phyloP scores from a whole-genome alignment of 495 filamentous ascomycete genomes.

The Aspergillus wentii region DNA sequence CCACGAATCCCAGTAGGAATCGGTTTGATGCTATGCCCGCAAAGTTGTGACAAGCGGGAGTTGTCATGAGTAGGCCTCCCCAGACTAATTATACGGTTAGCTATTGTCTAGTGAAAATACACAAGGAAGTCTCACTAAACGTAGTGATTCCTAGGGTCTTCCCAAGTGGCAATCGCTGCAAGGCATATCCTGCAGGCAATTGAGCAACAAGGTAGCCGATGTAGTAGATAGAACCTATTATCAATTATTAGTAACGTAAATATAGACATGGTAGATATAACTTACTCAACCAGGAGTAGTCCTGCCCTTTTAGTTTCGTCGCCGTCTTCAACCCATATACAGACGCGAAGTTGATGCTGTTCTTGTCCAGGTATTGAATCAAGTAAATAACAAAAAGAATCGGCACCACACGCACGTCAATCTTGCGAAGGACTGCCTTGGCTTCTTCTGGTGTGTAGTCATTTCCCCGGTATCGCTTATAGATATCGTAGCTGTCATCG shows the following conservation, averaged over 20 bases:
- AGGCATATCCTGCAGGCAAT: constrained; percentile 44
- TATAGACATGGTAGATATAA: background rate
- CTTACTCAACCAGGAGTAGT: constrained; percentile 53
- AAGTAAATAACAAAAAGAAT: constrained; percentile 53
- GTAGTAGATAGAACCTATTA: constrained; percentile 49
- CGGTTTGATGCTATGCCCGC: constrained; percentile 39
- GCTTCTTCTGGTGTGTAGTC: constrained; percentile 43
- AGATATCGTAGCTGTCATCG: constrained; percentile 23
- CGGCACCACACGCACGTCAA: constrained; percentile 51
- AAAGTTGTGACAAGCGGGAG: constrained; percentile 35
- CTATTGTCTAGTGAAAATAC: no score
- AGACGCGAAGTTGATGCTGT: constrained; percentile 55
- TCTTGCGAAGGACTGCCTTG: constrained; percentile 46
- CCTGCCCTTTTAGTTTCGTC: constrained; percentile 46
- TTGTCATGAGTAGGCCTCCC: constrained; percentile 37
- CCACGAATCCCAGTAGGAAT: constrained; percentile 49
- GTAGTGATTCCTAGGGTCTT: constrained; percentile 42
- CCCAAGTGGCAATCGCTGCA: constrained; percentile 50
- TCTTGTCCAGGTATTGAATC: constrained; percentile 54
- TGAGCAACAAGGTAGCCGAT: constrained; percentile 50
- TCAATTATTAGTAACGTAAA: background rate
- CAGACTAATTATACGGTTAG: constrained; percentile 21
- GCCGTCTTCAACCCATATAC: constrained; percentile 52
- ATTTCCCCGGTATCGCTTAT: constrained; percentile 11
- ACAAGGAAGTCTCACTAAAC: constrained; percentile 17